Conservation (phyloP, 1,284 basidiomycete genomes). For the Puccinia brachypodii region DNA sequence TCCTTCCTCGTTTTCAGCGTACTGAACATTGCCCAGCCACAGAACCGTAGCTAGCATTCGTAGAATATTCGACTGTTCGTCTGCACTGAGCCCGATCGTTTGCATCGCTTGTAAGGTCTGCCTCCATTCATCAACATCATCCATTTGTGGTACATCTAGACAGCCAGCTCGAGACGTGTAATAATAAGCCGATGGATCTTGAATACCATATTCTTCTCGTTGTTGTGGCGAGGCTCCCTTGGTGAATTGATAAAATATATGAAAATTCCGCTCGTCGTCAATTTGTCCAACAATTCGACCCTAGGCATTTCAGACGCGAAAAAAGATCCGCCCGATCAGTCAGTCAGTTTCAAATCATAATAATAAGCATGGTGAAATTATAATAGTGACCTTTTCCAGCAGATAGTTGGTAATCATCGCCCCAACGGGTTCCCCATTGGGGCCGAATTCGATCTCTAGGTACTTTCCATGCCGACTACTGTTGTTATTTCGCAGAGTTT, state of each 20-base stretch:
- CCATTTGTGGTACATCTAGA: conserved; percentile 84
- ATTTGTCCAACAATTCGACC: conserved; percentile 96
- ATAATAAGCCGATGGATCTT: conserved; percentile 91
- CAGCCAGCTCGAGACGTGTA: conserved; percentile 92
- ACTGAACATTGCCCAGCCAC: conserved; percentile 96
- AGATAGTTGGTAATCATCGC: conserved; percentile 99
- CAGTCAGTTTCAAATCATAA: neutral
- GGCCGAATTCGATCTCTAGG: conserved; percentile 98
- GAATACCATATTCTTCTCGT: conserved; percentile 91
- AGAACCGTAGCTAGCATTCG: conserved; percentile 87
- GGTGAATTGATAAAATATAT: conserved; percentile 99
- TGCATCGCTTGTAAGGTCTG: conserved; percentile 95
- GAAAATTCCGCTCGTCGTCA: conserved; percentile 94
- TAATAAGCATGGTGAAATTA: neutral
- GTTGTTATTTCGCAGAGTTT: conserved; percentile 98
- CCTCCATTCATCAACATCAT: conserved; percentile 80
- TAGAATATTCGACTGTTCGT: conserved; percentile 90
- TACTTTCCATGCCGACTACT: conserved; percentile 99
- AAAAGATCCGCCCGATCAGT: conserved; percentile 7
- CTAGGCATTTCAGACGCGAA: conserved; percentile 51
- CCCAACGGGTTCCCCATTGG: conserved; percentile 86
- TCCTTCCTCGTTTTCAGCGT: conserved; percentile 82
- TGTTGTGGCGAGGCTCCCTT: conserved; percentile 87
- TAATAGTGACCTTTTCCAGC: conserved; percentile 71
- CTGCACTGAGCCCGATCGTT: conserved; percentile 76